A percentile compares a stretch with the other conserved stretches of the same genome.
Evolutionary conservation across 495 filamentous ascomycete species (phyloP).

Genomic region (Xylaria cubensis): DNA sequence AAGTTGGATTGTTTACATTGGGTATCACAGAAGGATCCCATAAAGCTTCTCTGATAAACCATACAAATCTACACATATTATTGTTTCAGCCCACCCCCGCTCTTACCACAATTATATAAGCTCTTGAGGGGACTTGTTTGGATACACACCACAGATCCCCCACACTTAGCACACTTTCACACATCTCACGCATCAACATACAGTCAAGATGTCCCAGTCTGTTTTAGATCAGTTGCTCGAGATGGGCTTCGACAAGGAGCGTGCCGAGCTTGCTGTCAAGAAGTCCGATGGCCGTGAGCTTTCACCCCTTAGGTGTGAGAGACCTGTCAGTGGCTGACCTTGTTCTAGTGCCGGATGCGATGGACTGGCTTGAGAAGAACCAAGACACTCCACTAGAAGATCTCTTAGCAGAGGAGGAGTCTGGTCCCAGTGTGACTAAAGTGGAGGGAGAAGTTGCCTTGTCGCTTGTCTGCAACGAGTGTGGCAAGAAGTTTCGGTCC

Average conservation of each 20-base stretch:
- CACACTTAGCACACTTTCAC: conserved; percentile 29
- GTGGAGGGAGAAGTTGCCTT: conserved; percentile 67
- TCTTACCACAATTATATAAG: background rate
- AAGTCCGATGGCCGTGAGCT: conserved; percentile 75
- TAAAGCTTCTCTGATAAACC: background rate
- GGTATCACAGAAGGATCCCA: background rate
- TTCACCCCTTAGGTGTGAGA: conserved; percentile 15
- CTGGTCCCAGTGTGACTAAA: conserved; percentile 55
- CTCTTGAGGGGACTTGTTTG: background rate
- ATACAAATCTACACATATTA: background rate
- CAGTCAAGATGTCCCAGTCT: conserved; percentile 63
- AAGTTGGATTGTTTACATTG: background rate
- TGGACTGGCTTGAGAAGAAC: conserved; percentile 93
- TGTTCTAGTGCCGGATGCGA: conserved; percentile 77
- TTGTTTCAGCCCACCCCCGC: background rate
- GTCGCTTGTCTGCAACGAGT: conserved; percentile 82
- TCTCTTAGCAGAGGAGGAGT: conserved; percentile 61
- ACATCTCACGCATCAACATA: conserved; percentile 31
- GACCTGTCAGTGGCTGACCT: conserved; percentile 27
- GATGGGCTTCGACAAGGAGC: conserved; percentile 90
- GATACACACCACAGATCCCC: background rate
- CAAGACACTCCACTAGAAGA: conserved; percentile 52
- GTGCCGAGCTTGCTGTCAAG: conserved; percentile 80
- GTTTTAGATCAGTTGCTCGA: conserved; percentile 84
- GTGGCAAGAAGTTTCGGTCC: conserved; percentile 86